These are phyloP conservation scores for Puccinellia tenuiflora DNA, from an alignment of 176 grass and related monocot genomes.

Conservation along the genomic window DNA sequence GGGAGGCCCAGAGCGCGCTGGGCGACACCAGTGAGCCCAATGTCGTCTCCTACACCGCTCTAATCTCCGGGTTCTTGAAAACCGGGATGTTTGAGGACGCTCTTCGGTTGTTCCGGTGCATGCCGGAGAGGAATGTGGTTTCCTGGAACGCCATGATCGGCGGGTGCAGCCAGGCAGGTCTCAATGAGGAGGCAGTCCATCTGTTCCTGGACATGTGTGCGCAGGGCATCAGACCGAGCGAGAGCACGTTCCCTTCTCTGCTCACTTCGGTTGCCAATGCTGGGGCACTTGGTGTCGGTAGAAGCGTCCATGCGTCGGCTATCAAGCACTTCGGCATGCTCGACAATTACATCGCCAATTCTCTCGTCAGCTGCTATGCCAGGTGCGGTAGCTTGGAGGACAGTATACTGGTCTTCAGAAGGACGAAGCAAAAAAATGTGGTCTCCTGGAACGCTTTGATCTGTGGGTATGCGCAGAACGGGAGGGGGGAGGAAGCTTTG, in stretches of 20 bases:
- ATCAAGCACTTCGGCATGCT: constrained; percentile 61
- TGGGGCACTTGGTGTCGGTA: constrained; percentile 51
- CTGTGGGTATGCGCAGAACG: constrained; percentile 62
- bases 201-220: constrained; percentile 64
- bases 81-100: constrained; percentile 48
- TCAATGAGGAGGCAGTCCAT: constrained; percentile 51
- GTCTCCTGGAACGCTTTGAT: constrained; percentile 80
- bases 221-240: constrained; percentile 47
- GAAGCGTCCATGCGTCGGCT: constrained; percentile 73
- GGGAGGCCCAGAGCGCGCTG: constrained; percentile 48
- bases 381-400: constrained; percentile 75
- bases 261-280: constrained; percentile 59
- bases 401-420: constrained; percentile 54
- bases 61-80: constrained; percentile 61
- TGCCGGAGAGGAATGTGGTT: constrained; percentile 70
- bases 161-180: constrained; percentile 62
- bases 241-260: constrained; percentile 60
- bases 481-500: constrained; percentile 58
- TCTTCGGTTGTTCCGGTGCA: constrained; percentile 38
- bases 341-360: constrained; percentile 56
- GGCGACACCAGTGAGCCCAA: constrained; percentile 56
- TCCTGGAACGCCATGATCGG: constrained; percentile 84
- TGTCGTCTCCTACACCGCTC: constrained; percentile 66
- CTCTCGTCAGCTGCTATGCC: constrained; percentile 76
- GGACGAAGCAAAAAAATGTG: constrained; percentile 40